Base-by-base conservation (phyloP, 176 grass and related monocot species). In the Poa pratensis region DNA sequence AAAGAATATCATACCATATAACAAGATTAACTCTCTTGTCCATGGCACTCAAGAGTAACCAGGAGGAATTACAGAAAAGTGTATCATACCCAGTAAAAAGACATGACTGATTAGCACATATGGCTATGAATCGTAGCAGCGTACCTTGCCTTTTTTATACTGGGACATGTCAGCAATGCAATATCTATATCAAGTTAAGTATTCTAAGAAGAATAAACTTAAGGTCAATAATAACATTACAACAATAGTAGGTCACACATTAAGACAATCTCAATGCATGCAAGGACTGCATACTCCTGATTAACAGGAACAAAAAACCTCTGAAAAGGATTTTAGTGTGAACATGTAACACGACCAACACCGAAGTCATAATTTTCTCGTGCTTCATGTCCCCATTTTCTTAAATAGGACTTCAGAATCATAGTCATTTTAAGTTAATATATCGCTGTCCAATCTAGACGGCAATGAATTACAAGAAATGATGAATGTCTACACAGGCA, bases 101-200 rank as follows among this genome's bases (percentile, higher is more conserved):
- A 80, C 20, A 86, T 2, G 3, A 19, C 24, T 63, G 28, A 52
- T 48, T 54, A 74, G n/a, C 45, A 54, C 11, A 12, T 84, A 73
- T 54, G 62, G 67, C 76, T 71, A 73, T 27, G 4, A 72, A 58
- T 64, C 3, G 52, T 32, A 72, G 55, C 13, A 79, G 14, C 19
- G 22, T 87, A 97, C 96, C 93, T 98, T 94, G 61, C 93, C 89
- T 71, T 82, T 92, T 89, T 90, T 98, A 66, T 90, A 98, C 50
- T 82, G 89, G 34, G 93, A 94, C 96, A 98, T 95, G 65, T 95
- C 96, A 89, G 93, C 88, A 61, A 95, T 98, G 80, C 96, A 98
- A 89, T 98, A 95, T 87, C 96, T 98, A 59, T 40, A 26, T 90
- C 20, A 61, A 78, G 86, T 95, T 84, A 98, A 92, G 89, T 75